Conservation (phyloP, 164 flowering plant species). For the Kingdonia uniflora region DNA sequence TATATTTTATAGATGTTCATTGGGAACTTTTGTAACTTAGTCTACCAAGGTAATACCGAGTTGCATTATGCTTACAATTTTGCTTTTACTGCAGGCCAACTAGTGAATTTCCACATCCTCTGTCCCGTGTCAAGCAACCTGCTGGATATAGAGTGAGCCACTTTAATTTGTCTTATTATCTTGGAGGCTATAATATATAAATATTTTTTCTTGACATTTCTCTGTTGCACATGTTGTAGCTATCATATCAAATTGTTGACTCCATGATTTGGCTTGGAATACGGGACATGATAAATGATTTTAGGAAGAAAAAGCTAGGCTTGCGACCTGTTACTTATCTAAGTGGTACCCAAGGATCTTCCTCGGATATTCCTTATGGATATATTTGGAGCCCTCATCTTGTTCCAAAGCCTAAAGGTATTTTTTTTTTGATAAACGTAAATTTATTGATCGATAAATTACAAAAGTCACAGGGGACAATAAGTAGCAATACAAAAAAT, state of each 20-base stretch:
- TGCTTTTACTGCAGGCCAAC: constrained; percentile 63
- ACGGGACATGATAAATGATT: constrained; percentile 93
- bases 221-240: constrained; percentile 32
- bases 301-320: constrained; percentile 86
- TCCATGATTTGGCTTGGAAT: constrained; percentile 99
- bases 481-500: no score
- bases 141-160: constrained; percentile 86
- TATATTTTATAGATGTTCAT: no score
- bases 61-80: constrained; percentile 4
- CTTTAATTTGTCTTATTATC: neutral
- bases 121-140: constrained; percentile 90
- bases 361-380: constrained; percentile 76
- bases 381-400: constrained; percentile 99
- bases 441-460: no score
- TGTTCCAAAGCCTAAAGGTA: constrained; percentile 99
- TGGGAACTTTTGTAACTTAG: constrained; percentile 1
- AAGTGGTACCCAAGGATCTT: constrained; percentile 92
- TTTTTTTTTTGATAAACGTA: no score
- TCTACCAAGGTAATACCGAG: neutral
- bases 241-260: constrained; percentile 97
- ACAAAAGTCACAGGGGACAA: no score
- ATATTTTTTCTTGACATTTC: neutral
- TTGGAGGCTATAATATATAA: neutral
- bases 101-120: constrained; percentile 95
- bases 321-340: constrained; percentile 94